Conservation (phyloP, 208 protist species). For the Leishmania major region DNA sequence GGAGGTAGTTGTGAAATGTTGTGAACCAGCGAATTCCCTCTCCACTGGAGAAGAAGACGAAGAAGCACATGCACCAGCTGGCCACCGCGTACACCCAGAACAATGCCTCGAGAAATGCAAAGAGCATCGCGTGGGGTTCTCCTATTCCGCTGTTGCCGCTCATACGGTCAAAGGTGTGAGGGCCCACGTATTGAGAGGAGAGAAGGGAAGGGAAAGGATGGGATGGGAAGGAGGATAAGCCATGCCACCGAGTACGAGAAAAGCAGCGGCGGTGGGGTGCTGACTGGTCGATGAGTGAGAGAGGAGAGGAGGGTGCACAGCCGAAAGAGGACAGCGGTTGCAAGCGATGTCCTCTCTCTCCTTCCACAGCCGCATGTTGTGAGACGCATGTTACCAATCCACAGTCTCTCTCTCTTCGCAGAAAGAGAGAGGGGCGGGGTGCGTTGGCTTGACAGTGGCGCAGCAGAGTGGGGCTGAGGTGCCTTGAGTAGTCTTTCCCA, state of each 20-base stretch:
- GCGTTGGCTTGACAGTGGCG: neutral
- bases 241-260: neutral
- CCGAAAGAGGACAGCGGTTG: neutral
- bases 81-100: slow-evolving; percentile 78
- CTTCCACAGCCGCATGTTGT: neutral
- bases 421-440: neutral
- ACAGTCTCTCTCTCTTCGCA: neutral
- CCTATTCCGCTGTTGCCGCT: neutral
- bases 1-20: slow-evolving; percentile 74
- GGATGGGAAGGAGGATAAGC: neutral
- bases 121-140: slow-evolving; percentile 18
- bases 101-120: slow-evolving; percentile 35
- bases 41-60: slow-evolving; percentile 84
- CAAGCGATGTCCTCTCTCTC: neutral
- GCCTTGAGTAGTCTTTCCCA: neutral
- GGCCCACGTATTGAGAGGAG: neutral
- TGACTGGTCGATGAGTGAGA: neutral
- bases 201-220: neutral
- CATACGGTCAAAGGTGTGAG: neutral
- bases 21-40: slow-evolving; percentile 84
- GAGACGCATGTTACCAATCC: neutral
- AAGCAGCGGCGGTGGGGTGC: neutral
- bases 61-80: slow-evolving; percentile 92
- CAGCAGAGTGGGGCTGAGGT: neutral
- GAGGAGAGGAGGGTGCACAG: neutral